These are phyloP conservation scores for Claviceps capensis DNA, from an alignment of 2,329 filamentous ascomycete species.

Conservation along the genomic window DNA sequence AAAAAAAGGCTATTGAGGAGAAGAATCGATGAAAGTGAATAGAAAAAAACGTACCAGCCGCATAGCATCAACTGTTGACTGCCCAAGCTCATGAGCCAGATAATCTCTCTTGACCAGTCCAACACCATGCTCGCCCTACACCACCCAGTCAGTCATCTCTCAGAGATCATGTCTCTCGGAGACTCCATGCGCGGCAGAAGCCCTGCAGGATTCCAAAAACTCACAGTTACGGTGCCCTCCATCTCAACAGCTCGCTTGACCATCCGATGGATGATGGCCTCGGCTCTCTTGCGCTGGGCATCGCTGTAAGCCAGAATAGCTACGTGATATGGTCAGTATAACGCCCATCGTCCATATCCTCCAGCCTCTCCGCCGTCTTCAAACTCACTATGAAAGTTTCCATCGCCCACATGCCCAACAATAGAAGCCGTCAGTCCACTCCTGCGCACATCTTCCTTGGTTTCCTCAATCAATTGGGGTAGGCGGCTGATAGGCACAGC, in stretches of 20 bases:
- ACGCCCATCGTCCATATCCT: not conserved
- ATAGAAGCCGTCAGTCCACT: slow-evolving; percentile 35
- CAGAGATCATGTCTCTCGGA: not conserved
- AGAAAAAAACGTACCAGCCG: slow-evolving; percentile 45
- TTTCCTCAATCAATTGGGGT: slow-evolving; percentile 65
- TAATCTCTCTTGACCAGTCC: slow-evolving; percentile 78
- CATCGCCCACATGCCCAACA: slow-evolving; percentile 63
- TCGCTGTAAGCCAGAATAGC: slow-evolving; percentile 48
- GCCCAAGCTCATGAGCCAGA: slow-evolving; percentile 62
- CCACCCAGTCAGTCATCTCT: not conserved
- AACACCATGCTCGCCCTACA: slow-evolving; percentile 65
- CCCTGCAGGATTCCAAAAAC: not conserved
- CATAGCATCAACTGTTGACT: slow-evolving; percentile 67
- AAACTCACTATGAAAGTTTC: slow-evolving; percentile 56
- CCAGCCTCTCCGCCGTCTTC: not conserved
- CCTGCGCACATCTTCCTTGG: slow-evolving; percentile 31
- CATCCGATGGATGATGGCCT: slow-evolving; percentile 67
- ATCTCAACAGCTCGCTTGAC: slow-evolving; percentile 74
- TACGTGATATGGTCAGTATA: slow-evolving; percentile 10
- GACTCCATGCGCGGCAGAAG: slow-evolving; percentile 10
- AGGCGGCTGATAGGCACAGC: slow-evolving; percentile 67
- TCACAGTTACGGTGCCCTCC: slow-evolving; percentile 66
- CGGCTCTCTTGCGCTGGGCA: slow-evolving; percentile 51
- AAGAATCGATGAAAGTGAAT: not conserved
- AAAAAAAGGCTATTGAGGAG: not conserved